Conservation (phyloP, 129 eudicot genomes). For the Silybum marianum region DNA sequence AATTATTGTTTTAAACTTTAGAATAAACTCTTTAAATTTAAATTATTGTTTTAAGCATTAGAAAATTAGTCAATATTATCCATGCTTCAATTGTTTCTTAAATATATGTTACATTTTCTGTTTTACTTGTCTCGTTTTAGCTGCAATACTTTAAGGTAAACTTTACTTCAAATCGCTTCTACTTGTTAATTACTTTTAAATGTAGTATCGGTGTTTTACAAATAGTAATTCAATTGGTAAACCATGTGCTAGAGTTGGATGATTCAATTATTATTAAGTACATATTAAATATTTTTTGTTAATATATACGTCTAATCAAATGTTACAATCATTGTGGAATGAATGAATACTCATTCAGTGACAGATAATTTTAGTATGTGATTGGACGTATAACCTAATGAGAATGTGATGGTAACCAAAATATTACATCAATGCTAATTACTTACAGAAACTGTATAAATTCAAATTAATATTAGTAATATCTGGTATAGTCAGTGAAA, state of each 20-base stretch:
- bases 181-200: background rate
- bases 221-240: background rate
- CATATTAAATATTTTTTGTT: background rate
- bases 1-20: background rate
- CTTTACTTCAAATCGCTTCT: background rate
- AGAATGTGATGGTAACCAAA: background rate
- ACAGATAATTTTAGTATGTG: background rate
- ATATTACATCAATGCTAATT: background rate
- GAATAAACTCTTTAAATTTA: background rate
- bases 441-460: background rate
- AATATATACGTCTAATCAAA: background rate
- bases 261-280: background rate
- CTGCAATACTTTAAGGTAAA: too few relatives aligned
- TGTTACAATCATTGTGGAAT: background rate
- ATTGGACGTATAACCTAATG: background rate
- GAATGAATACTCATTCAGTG: background rate
- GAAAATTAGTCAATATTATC: too few relatives aligned
- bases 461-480: too few relatives aligned
- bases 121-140: background rate
- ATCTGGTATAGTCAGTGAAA: background rate
- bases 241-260: background rate
- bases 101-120: background rate
- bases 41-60: background rate
- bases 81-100: background rate
- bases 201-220: background rate